Percentiles rank a stretch among this genome's conserved stretches.
Evolutionary conservation across 2,329 filamentous ascomycete species (phyloP).

Genomic region (Diaporthe sp.): DNA sequence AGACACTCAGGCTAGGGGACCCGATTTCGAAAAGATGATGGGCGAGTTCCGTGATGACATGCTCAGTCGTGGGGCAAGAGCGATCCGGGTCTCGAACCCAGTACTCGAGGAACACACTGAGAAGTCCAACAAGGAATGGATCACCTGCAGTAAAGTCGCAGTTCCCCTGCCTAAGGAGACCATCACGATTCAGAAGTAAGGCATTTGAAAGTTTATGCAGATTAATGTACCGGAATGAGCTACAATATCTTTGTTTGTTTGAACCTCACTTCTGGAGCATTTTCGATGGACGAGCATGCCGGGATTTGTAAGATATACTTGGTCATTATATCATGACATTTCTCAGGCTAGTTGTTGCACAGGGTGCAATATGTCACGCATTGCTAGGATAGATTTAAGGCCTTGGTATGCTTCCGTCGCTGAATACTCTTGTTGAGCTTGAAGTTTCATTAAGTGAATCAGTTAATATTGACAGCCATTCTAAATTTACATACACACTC

Average conservation of each 20-base stretch:
- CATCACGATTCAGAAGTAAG: constrained; percentile 1
- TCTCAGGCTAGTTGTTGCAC: no score
- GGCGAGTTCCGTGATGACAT: constrained; percentile 23
- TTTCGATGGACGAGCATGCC: not conserved
- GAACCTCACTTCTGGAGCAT: not conserved
- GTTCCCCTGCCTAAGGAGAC: constrained; percentile 21
- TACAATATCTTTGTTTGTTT: not conserved
- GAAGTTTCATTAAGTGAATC: rapidly evolving
- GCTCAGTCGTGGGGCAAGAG: constrained; percentile 23
- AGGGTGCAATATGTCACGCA: not conserved
- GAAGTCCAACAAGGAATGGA: constrained; percentile 21
- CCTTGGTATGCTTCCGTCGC: no score
- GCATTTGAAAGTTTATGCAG: no score
- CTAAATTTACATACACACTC: not conserved
- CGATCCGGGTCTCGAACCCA: constrained; percentile 24
- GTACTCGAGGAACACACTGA: constrained; percentile 15
- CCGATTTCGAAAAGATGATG: constrained; percentile 20
- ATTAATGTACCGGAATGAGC: not conserved
- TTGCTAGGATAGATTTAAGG: not conserved
- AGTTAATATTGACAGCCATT: not conserved
- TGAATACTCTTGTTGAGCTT: rapidly evolving
- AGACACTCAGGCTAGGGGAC: constrained; percentile 15
- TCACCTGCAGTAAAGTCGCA: constrained; percentile 27
- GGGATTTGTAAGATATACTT: no score
- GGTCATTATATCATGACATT: no score